A percentile compares a stretch with the other conserved stretches of the same genome.
These are phyloP conservation scores for Phytophthora vignae DNA, from an alignment of 352 stramenopile species.

Conservation along the genomic window DNA sequence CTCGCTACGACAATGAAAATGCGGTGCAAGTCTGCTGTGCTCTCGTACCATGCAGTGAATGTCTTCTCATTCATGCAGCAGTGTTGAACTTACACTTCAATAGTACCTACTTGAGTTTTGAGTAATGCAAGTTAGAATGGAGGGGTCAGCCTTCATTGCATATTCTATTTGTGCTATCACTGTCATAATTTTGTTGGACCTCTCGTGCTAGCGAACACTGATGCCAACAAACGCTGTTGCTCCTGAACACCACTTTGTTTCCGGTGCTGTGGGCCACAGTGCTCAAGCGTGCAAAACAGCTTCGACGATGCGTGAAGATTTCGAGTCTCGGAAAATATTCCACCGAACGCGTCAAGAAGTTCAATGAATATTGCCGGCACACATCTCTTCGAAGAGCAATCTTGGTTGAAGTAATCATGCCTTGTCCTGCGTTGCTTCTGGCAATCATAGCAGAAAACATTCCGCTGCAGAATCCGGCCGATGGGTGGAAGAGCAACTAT, in stretches of 20 bases:
- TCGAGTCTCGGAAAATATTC: slow-evolving; percentile 18
- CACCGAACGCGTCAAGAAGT: not conserved
- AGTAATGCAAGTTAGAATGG: no score
- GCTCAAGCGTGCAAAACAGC: not conserved
- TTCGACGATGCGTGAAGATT: slow-evolving; percentile 4
- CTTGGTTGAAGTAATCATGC: slow-evolving; percentile 8
- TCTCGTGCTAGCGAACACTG: no score
- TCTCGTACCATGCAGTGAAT: not conserved
- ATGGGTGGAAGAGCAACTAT: not conserved
- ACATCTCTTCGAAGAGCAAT: slow-evolving; percentile 6
- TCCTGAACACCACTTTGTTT: not conserved
- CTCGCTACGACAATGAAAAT: not conserved
- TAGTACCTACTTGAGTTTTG: no score
- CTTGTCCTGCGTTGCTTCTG: slow-evolving; percentile 15
- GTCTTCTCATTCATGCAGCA: not conserved
- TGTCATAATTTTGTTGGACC: no score
- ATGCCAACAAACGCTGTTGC: not conserved
- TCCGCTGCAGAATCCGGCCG: not conserved
- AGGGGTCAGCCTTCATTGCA: no score
- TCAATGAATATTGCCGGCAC: slow-evolving; percentile 12
- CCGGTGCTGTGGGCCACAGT: not conserved
- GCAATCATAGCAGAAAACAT: slow-evolving; percentile 20
- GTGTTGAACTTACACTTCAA: no score
- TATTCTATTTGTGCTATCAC: no score
- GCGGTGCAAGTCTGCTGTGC: not conserved